Percentiles rank a stretch among this genome's conserved stretches.
Conservation (phyloP, 495 filamentous ascomycete genomes). For the Hypomontagnella monticulosa region DNA sequence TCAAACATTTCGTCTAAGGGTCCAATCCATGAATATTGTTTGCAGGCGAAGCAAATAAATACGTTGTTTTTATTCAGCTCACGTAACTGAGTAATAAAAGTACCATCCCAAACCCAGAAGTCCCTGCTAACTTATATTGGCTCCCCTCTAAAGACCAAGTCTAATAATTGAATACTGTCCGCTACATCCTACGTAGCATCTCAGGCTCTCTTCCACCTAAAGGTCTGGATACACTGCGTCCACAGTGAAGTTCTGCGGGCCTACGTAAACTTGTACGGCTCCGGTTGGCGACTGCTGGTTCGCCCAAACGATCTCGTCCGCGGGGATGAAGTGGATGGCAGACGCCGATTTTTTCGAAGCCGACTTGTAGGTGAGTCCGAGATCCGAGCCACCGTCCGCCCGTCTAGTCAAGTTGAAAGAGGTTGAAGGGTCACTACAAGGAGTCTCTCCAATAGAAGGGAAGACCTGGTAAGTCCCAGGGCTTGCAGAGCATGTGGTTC, state of each 20-base stretch:
- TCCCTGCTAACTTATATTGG: too few species aligned
- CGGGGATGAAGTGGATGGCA: conserved; percentile 20
- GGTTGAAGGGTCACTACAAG: conserved; percentile 24
- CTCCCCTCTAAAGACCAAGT: too few species aligned
- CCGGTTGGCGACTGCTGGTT: conserved; percentile 30
- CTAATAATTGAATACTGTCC: too few species aligned
- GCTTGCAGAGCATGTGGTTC: conserved; percentile 15
- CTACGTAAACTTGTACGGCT: conserved; percentile 45
- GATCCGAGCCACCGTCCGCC: conserved; percentile 17
- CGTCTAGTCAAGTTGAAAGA: conserved; percentile 25
- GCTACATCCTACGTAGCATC: too few species aligned
- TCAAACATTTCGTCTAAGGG: too few species aligned
- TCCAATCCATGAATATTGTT: too few species aligned
- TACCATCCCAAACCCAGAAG: too few species aligned
- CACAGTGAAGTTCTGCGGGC: conserved; percentile 45
- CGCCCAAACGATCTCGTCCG: conserved; percentile 23
- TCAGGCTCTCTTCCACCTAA: not conserved
- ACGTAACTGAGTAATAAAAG: too few species aligned
- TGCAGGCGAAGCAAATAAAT: too few species aligned
- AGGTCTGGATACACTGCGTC: not conserved
- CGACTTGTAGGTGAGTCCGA: conserved; percentile 20
- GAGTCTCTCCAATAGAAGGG: conserved; percentile 24
- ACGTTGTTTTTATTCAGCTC: too few species aligned
- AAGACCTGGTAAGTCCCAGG: conserved; percentile 20
- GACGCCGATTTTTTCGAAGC: not conserved